These are phyloP conservation scores for Penicillium canescens DNA, from an alignment of 495 filamentous ascomycete species.

Conservation along the genomic window DNA sequence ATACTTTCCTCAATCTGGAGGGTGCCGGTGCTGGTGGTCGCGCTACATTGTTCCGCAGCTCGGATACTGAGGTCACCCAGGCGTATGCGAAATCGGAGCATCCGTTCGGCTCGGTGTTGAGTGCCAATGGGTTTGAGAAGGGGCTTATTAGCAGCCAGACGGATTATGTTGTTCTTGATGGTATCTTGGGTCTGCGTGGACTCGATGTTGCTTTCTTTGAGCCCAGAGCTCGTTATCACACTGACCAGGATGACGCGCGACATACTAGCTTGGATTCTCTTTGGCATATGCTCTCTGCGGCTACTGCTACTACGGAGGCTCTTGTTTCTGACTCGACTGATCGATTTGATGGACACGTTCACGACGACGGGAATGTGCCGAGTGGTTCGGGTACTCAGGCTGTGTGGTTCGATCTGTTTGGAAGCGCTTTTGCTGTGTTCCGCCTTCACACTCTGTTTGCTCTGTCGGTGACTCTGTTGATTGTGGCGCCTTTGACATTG, in stretches of 20 bases:
- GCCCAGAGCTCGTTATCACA: conserved; percentile 88
- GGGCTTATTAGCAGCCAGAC: conserved; percentile 81
- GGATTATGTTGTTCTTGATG: conserved; percentile 84
- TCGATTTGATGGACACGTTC: conserved; percentile 62
- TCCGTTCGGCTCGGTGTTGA: conserved; percentile 82
- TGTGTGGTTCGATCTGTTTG: conserved; percentile 96
- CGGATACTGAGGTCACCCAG: conserved; percentile 82
- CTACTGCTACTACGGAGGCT: conserved; percentile 67
- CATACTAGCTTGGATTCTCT: conserved; percentile 76
- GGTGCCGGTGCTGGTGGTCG: conserved; percentile 92
- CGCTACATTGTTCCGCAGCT: conserved; percentile 81
- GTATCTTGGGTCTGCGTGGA: conserved; percentile 78
- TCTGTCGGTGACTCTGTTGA: conserved; percentile 77
- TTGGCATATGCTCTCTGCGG: conserved; percentile 91
- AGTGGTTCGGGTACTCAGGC: conserved; percentile 67
- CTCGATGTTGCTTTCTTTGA: conserved; percentile 90
- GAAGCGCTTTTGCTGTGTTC: conserved; percentile 76
- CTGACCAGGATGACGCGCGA: conserved; percentile 78
- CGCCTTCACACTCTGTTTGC: conserved; percentile 80
- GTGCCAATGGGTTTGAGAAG: conserved; percentile 77
- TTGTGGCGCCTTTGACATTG: conserved; percentile 72
- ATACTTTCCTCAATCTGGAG: conserved; percentile 92
- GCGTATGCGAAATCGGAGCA: conserved; percentile 69
- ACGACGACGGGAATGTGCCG: conserved; percentile 61
- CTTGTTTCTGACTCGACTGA: conserved; percentile 70